Evolutionary conservation across 2,329 filamentous ascomycete species (phyloP), one percentile per base, ranked within the genome.

Genomic region (Trichoderma asperellum): DNA sequence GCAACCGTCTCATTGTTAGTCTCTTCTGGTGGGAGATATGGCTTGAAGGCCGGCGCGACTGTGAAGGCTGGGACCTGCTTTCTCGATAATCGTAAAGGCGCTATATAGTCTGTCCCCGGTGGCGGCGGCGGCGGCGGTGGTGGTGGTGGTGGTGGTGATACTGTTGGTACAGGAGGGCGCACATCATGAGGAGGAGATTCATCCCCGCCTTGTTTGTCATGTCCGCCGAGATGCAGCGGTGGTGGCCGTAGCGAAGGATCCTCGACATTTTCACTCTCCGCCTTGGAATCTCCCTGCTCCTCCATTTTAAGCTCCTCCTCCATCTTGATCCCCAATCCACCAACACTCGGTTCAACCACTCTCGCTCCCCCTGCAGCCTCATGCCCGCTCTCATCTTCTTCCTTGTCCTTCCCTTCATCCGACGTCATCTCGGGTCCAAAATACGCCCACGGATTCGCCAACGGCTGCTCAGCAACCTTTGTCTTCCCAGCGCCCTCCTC

Each of bases 391-490:
- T 11, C 4, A 12, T 55, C 34, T 5, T 52, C 49, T 5, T 24
- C 47, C 4, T 49, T 21, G 5, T 40, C 49, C 16, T 47, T 60
- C 7, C 68, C 70, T 18, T 72, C 70, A 16, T 70, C 60, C 2
- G 34, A 68, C 21, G 32, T 24, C 14, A 65, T 37, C 12, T 24
- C 24, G 24, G 76, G 73, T 3, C 77, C 77, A 70, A 78, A 75
- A 40, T 78, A 80, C 18, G 78, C 73, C 78, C 78, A 80, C 11
- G 78, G 77, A 52, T 79, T 77, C 37, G 77, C 78, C 70, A 70
- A 69, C n/a, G 40, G 64, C 34, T 71, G 55, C 37, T 69, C 52
- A 34, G 68, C 64, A 7, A 60, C 21, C 35, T 71, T 66, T 40
- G 53, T 14, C 1, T 37, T 52, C 58, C 37, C 40, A 4, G 53